These are phyloP conservation scores for Aspergillus flavus DNA, from an alignment of 2,329 filamentous ascomycete genomes.

Conservation along the genomic window DNA sequence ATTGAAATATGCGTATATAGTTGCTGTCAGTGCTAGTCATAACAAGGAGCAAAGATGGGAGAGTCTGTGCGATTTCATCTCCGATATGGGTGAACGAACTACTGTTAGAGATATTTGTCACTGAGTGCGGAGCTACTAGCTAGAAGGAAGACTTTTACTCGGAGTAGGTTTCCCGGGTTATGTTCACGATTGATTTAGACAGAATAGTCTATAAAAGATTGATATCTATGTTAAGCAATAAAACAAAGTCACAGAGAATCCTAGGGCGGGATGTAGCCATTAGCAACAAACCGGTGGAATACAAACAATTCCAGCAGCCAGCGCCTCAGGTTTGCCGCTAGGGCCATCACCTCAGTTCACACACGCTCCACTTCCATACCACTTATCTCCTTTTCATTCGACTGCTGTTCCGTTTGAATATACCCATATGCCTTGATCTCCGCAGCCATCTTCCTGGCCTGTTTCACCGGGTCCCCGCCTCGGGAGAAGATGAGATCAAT, in stretches of 20 bases:
- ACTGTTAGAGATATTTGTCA: too few species aligned
- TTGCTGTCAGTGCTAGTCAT: too few species aligned
- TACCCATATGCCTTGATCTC: not conserved
- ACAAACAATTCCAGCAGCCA: not conserved
- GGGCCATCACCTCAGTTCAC: not conserved
- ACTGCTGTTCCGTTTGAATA: not conserved
- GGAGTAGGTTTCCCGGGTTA: not conserved
- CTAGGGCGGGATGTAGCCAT: not conserved
- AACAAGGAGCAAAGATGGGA: too few species aligned
- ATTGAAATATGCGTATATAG: too few species aligned
- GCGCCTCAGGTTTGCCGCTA: too few species aligned
- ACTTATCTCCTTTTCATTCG: not conserved
- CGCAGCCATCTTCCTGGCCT: not conserved
- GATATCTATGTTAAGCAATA: not conserved
- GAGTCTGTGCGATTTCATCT: too few species aligned
- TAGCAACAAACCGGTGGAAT: not conserved
- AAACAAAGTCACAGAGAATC: not conserved
- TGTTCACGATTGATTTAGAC: not conserved
- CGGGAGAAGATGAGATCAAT: conserved; percentile 45
- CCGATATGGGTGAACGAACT: too few species aligned
- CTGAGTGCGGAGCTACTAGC: too few species aligned
- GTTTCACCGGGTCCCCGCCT: not conserved
- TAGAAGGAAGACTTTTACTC: not conserved
- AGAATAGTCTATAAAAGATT: not conserved
- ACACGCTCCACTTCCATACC: not conserved